These are phyloP conservation scores for Magnaporthales sp. DNA, from an alignment of 2,329 filamentous ascomycete genomes.

Conservation along the genomic window DNA sequence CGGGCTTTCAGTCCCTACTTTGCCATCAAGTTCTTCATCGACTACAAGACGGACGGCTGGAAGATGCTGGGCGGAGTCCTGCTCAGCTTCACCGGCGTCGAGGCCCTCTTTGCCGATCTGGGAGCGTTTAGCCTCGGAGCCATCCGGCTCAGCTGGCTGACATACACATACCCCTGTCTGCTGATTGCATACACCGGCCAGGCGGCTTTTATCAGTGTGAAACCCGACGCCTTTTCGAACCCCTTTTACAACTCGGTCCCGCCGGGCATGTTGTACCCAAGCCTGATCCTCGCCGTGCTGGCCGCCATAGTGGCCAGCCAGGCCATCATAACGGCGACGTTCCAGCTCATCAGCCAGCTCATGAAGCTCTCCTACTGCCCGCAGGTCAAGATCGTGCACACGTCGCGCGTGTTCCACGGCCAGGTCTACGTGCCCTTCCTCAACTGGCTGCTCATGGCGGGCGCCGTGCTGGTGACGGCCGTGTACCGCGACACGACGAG, in stretches of 20 bases:
- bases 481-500: conserved; percentile 56
- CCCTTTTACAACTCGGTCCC: conserved; percentile 67
- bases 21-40: conserved; percentile 49
- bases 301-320: conserved; percentile 68
- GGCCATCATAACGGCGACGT: conserved; percentile 66
- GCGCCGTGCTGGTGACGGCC: conserved; percentile 60
- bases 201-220: conserved; percentile 57
- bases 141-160: conserved; percentile 64
- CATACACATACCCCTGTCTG: conserved; percentile 56
- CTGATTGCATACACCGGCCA: conserved; percentile 60
- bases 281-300: conserved; percentile 55
- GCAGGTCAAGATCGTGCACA: conserved; percentile 64
- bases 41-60: conserved; percentile 52
- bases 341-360: conserved; percentile 52
- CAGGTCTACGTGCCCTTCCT: conserved; percentile 68
- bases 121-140: conserved; percentile 62
- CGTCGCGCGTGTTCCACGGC: conserved; percentile 58
- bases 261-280: conserved; percentile 57
- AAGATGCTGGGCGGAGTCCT: conserved; percentile 59
- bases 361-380: conserved; percentile 65
- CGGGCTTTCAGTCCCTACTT: conserved; percentile 49
- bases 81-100: conserved; percentile 64
- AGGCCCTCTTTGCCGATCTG: conserved; percentile 67
- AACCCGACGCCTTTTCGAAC: conserved; percentile 51
- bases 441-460: conserved; percentile 69